Evolutionary conservation across 176 grass and related monocot species (phyloP), one percentile per base, ranked within the genome.

Genomic region (Miscanthus lutarioriparius): DNA sequence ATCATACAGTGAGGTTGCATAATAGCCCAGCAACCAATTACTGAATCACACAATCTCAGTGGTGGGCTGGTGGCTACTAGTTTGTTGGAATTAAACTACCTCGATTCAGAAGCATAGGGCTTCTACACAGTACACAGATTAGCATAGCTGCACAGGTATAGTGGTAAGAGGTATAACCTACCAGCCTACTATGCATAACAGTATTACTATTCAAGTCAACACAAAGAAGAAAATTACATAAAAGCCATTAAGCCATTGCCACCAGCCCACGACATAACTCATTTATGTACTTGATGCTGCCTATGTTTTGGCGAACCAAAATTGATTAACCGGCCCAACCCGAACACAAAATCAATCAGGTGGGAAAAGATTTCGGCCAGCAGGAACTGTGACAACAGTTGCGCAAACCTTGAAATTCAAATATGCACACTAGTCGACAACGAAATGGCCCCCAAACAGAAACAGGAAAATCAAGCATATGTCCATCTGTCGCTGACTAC

Each of bases 381-480:
- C 32, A 81, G 32, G 64, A 69, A 12, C 2, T 35, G 25, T 59
- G 39, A 47, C 4, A 85, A 70, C 23, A 81, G 64, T 6, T 47
- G 38, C 3, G 11, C n/a, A 70, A 76, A 26, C 70, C 49, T 25
- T 77, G 51, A 72, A 30, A 5, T 20, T 27, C 32, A 53, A 58
- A 68, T 19, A 33, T 1, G 40, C 63, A 26, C 61, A 45, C 14
- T 19, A 14, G 16, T 65, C 10, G 8, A 64, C 33, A 70, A 56
- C 20, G 45, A 70, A 70, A 80, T 66, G 44, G 9, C 4, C 4
- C 43, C 51, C 30, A 32, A 81, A 47, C 71, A 32, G 70, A 85
- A 88, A 48, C 48, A 20, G 19, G 25, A 76, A 75, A 13, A 81
- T 62, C 38, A 64, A 81, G 2, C 17, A 40, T 39, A 32, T 53